phyloP scores from a whole-genome alignment of 495 filamentous ascomycete species.

The Parmelia sp. region DNA sequence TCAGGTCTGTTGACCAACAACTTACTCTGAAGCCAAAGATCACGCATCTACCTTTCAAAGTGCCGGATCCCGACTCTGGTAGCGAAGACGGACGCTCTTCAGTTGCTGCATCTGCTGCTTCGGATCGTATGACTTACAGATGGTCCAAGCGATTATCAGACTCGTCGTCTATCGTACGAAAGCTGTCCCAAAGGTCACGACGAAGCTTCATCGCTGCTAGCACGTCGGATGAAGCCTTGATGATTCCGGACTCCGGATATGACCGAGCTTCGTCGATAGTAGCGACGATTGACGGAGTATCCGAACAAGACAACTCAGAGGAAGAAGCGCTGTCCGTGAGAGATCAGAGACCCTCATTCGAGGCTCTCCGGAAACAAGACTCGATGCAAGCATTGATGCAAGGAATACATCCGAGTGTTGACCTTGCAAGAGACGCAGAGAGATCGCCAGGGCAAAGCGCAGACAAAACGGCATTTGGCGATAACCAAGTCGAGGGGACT shows the following conservation, averaged over 20 bases:
- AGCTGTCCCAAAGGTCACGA: constrained; percentile 41
- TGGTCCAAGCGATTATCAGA: constrained; percentile 42
- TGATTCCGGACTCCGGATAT: constrained; percentile 32
- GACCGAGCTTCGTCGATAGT: constrained; percentile 42
- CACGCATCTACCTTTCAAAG: constrained; percentile 55
- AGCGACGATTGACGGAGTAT: constrained; percentile 49
- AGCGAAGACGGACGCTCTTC: constrained; percentile 52
- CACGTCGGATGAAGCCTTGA: constrained; percentile 39
- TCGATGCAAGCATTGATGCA: constrained; percentile 6
- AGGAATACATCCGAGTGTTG: constrained; percentile 1
- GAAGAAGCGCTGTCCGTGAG: constrained; percentile 10
- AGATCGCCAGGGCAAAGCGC: neutral
- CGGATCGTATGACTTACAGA: constrained; percentile 26
- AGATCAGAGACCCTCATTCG: constrained; percentile 1
- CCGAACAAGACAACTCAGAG: constrained; percentile 23
- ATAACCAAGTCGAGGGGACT: neutral
- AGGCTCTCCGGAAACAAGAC: constrained; percentile 1
- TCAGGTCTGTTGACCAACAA: constrained; percentile 7
- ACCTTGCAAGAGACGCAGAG: neutral
- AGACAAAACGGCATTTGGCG: neutral
- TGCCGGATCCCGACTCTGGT: constrained; percentile 39
- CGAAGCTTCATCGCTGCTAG: constrained; percentile 27
- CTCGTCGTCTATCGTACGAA: constrained; percentile 40
- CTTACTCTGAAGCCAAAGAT: constrained; percentile 34
- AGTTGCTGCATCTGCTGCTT: constrained; percentile 55